Evolutionary conservation across 257 asterid species (phyloP).

Genomic region (Jasminum sambac): DNA sequence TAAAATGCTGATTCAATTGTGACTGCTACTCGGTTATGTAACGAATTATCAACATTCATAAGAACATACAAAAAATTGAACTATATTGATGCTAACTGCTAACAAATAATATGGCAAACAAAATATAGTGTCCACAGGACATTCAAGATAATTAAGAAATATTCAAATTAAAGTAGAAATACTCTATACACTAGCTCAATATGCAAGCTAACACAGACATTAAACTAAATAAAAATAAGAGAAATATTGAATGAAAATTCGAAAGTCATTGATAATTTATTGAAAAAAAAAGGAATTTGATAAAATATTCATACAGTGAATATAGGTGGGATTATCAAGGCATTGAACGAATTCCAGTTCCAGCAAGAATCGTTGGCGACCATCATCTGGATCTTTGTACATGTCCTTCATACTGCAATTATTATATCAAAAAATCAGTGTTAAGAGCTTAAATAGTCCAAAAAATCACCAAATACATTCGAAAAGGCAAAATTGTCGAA

Average conservation of each 20-base stretch:
- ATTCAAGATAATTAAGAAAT: not conserved
- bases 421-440: not conserved
- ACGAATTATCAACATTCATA: not conserved
- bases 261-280: not conserved
- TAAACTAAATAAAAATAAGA: not conserved
- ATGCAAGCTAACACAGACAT: conserved; percentile 2
- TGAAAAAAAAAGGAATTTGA: not conserved
- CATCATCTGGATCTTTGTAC: conserved; percentile 91
- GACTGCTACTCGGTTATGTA: not conserved
- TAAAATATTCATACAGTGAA: conserved; percentile 49
- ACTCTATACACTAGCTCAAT: not conserved
- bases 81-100: not conserved
- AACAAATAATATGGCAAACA: not conserved
- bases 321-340: conserved; percentile 88
- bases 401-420: conserved; percentile 46
- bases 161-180: not conserved
- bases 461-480: no score
- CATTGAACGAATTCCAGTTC: conserved; percentile 94
- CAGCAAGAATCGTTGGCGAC: conserved; percentile 85
- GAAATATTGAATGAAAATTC: not conserved
- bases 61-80: not conserved
- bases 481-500: not conserved
- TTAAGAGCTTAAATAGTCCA: no score
- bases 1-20: not conserved
- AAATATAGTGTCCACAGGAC: not conserved